Evolutionary conservation across 2,329 filamentous ascomycete genomes (phyloP).

Genomic region (Colletotrichum godetiae): DNA sequence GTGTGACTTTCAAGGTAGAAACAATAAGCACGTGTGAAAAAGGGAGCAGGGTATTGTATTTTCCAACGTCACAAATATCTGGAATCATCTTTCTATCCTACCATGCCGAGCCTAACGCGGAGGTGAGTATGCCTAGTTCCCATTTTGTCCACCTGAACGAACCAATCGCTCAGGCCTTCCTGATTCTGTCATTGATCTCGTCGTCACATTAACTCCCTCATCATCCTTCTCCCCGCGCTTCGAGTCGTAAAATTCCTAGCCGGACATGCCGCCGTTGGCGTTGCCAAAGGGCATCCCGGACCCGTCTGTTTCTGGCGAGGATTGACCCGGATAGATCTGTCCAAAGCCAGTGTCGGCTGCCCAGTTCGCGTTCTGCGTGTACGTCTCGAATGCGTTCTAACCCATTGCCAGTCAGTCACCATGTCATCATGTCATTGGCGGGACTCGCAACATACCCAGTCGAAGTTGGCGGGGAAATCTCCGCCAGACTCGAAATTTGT

Average conservation of each 20-base stretch:
- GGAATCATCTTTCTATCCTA: background rate
- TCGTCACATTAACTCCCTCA: conserved; percentile 15
- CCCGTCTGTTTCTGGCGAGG: conserved; percentile 26
- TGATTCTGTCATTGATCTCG: conserved; percentile 14
- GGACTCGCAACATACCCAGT: conserved; percentile 62
- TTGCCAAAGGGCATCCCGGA: conserved; percentile 19
- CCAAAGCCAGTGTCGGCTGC: conserved; percentile 63
- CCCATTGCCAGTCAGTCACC: conserved; percentile 30
- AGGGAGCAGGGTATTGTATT: conserved; percentile 30
- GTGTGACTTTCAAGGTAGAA: background rate
- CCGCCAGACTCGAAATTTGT: conserved; percentile 48
- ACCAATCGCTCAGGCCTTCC: conserved; percentile 1
- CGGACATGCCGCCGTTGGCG: conserved; percentile 25
- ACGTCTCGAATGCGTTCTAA: conserved; percentile 68
- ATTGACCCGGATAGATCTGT: conserved; percentile 47
- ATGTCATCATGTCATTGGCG: background rate
- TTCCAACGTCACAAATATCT: background rate
- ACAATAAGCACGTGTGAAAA: conserved; percentile 2
- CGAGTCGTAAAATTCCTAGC: background rate
- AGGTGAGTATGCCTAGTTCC: background rate
- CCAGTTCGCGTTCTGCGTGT: conserved; percentile 66
- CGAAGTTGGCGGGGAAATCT: conserved; percentile 63
- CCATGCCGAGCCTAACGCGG: conserved; percentile 10
- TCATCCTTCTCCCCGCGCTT: background rate
- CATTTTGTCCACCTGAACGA: background rate